Conservation (phyloP, 169 alveolate genomes). For the Amoebophrya sp. region DNA sequence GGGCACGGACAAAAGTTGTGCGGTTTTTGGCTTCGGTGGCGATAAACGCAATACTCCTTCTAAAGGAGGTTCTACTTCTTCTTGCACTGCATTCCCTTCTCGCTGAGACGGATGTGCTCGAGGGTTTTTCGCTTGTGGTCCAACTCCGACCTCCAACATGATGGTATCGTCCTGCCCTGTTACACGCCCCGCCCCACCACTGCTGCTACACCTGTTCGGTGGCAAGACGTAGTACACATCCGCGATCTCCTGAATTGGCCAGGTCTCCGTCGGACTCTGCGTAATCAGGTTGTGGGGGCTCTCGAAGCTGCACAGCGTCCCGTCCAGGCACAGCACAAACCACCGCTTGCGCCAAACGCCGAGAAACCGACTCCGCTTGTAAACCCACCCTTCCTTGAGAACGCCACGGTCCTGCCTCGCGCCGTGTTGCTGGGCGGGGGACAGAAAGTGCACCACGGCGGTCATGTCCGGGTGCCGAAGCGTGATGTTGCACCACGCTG, state of each 20-base stretch:
- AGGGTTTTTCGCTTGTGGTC: no score
- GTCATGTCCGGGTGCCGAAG: background rate
- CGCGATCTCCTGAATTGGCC: background rate
- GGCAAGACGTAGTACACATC: background rate
- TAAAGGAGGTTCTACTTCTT: no score
- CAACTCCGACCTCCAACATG: no score
- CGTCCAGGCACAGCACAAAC: background rate
- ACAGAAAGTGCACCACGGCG: background rate
- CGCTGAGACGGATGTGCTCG: no score
- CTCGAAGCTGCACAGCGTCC: background rate
- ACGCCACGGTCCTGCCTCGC: background rate
- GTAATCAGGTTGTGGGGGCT: background rate
- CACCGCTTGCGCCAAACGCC: background rate
- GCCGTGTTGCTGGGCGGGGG: background rate
- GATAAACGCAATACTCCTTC: no score
- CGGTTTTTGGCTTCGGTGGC: no score
- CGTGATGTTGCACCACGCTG: background rate
- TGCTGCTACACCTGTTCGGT: no score
- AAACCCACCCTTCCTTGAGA: background rate
- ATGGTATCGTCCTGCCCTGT: no score
- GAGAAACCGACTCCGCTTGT: conserved; percentile 1
- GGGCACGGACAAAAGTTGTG: no score
- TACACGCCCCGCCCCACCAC: no score
- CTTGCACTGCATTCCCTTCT: no score
- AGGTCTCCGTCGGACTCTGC: background rate